Base-by-base conservation (phyloP, 2,329 filamentous ascomycete species). In the Ilyonectria destructans region DNA sequence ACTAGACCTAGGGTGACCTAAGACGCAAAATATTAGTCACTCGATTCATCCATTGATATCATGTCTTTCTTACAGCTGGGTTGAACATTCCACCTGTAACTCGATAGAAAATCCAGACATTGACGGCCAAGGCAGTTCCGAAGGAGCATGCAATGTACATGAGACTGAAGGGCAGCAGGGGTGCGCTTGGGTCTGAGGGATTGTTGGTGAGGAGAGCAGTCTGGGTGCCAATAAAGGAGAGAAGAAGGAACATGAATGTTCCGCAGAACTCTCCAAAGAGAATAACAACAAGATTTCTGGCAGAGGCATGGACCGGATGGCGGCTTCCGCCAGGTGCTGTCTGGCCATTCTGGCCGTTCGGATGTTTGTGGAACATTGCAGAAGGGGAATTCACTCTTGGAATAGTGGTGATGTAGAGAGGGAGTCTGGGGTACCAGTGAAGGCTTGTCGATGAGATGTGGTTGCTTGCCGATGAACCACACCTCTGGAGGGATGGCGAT, bases 1-100 rank as follows among this genome's bases (percentile, higher is more conserved):
- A 85, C 84, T 21, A 92, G 85, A 1, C 86, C 89, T 1, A 92
- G 78, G 0, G 90, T 90, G n/a, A 86, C 82, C 83, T 85, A 46
- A 55, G 7, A 57, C 13, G 29, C 17, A 7, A 51, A 51, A 40
- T 2, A 55, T 61, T 15, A 61, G 59, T 6, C 9, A 54, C n/a
- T 23, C n/a, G 1, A 21, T 35, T 33, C 12, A 9, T 2, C 5
- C n/a, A 33, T 54, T 12, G 31, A 9, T 19, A 67, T 60, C 60
- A 43, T 54, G 37, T 48, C 21, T 52, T 19, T 79, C 82, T 78
- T 77, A 86, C 85, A 48, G 82, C 85, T 15, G 85, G 85, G 71
- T 87, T 87, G 67, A 87, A 87, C 77, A 86, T 82, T 55, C 85
- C 85, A 40, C 85, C 85, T 3, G 83, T 86, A 23, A 89, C 82